Evolutionary conservation across 805 yeast species (phyloP).

Genomic region (Middelhovenomyces tepae): DNA sequence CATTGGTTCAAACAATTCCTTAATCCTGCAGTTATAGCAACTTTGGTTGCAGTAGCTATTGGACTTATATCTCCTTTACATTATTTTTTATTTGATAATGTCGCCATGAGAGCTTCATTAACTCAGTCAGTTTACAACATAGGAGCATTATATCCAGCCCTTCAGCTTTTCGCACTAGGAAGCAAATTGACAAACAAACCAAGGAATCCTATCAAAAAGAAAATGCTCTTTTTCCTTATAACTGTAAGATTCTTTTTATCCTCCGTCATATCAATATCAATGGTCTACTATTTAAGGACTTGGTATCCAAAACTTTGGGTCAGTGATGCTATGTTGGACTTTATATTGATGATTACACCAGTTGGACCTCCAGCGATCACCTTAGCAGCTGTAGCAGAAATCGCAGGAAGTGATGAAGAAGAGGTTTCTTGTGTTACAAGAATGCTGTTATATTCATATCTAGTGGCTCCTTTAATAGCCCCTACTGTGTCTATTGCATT

Average conservation of each 20-base stretch:
- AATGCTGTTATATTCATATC: constrained; percentile 14
- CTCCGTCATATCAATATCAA: constrained; percentile 10
- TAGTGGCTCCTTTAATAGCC: constrained; percentile 14
- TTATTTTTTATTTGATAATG: constrained; percentile 12
- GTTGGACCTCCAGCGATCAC: constrained; percentile 18
- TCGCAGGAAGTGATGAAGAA: constrained; percentile 14
- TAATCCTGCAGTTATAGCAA: constrained; percentile 15
- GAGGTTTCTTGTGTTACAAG: constrained; percentile 13
- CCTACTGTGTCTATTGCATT: constrained; percentile 15
- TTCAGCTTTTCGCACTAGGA: constrained; percentile 17
- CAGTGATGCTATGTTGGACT: constrained; percentile 14
- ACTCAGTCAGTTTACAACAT: constrained; percentile 13
- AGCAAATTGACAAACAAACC: constrained; percentile 13
- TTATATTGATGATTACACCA: constrained; percentile 16
- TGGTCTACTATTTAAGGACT: constrained; percentile 11
- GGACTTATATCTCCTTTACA: constrained; percentile 17
- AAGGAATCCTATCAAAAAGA: constrained; percentile 8
- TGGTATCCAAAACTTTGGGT: constrained; percentile 12
- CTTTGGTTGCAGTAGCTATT: constrained; percentile 14
- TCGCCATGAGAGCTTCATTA: constrained; percentile 10
- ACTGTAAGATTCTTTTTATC: constrained; percentile 10
- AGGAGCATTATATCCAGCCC: constrained; percentile 17
- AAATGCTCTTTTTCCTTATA: constrained; percentile 8
- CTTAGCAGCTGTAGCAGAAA: constrained; percentile 17
- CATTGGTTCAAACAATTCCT: constrained; percentile 6